Evolutionary conservation across 208 protist genomes (phyloP).

Genomic region (Acanthamoeba healyi): DNA sequence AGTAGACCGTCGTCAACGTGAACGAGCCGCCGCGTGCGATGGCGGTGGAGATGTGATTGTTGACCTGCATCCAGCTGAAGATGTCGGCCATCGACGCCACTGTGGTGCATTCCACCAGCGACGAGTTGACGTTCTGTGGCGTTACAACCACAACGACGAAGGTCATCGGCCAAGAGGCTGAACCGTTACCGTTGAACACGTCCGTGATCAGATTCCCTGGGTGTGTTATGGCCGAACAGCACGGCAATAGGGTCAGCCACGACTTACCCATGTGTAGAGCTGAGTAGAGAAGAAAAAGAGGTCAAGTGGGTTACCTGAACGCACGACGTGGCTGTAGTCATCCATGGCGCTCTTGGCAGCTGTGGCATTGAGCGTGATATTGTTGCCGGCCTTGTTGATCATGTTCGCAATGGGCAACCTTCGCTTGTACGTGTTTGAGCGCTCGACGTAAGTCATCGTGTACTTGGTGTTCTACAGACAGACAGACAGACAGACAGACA

Average conservation of each 20-base stretch:
- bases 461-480: conserved; percentile 18
- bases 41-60: conserved; percentile 54
- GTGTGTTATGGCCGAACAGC: not conserved
- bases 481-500: too few species aligned
- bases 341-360: conserved; percentile 53
- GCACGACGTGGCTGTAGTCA: conserved; percentile 14
- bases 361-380: conserved; percentile 20
- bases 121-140: conserved; percentile 38
- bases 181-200: conserved; percentile 50
- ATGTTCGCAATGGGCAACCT: not conserved
- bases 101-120: conserved; percentile 20
- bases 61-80: conserved; percentile 70
- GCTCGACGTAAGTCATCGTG: conserved; percentile 37
- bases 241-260: not conserved
- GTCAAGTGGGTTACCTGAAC: not conserved
- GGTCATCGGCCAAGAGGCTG: conserved; percentile 6
- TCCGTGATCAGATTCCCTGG: conserved; percentile 46
- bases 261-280: not conserved
- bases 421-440: conserved; percentile 60
- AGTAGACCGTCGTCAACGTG: conserved; percentile 39
- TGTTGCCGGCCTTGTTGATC: conserved; percentile 51
- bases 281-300: not conserved
- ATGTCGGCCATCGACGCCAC: conserved; percentile 55
- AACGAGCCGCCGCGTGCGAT: conserved; percentile 24
- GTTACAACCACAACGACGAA: not conserved